These are phyloP conservation scores for Drechslerella dactyloides DNA, from an alignment of 2,329 filamentous ascomycete genomes.

Conservation along the genomic window DNA sequence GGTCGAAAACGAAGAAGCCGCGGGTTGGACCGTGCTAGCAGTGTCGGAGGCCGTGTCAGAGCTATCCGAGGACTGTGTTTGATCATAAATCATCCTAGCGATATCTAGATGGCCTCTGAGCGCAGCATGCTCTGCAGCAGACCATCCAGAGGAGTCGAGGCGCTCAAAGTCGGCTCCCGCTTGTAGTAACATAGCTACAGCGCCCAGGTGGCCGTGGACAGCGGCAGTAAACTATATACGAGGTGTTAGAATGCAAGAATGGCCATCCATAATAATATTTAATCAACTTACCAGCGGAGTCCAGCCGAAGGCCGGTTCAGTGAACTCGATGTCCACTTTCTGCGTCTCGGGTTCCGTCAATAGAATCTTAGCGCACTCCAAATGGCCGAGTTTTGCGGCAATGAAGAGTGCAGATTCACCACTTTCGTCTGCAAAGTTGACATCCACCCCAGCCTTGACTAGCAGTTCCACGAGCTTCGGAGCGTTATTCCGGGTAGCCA, in stretches of 20 bases:
- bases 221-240: slow-evolving; percentile 68
- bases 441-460: slow-evolving; percentile 85
- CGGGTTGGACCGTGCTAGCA: slow-evolving; percentile 50
- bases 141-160: slow-evolving; percentile 89
- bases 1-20: slow-evolving; percentile 29
- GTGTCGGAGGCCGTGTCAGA: slow-evolving; percentile 57
- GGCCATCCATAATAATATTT: not conserved
- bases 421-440: slow-evolving; percentile 89
- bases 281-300: slow-evolving; percentile 75
- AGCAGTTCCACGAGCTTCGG: slow-evolving; percentile 82
- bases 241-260: slow-evolving; percentile 6
- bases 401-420: slow-evolving; percentile 92
- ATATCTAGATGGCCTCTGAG: slow-evolving; percentile 86
- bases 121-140: slow-evolving; percentile 88
- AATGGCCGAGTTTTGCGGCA: slow-evolving; percentile 85
- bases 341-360: slow-evolving; percentile 73
- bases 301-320: slow-evolving; percentile 87
- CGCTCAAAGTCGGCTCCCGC: slow-evolving; percentile 77
- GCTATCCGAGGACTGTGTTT: slow-evolving; percentile 55
- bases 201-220: slow-evolving; percentile 79
- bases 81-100: slow-evolving; percentile 61
- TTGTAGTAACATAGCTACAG: slow-evolving; percentile 78
- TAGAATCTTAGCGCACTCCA: slow-evolving; percentile 77
- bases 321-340: slow-evolving; percentile 75
- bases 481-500: slow-evolving; percentile 89